phyloP scores from a whole-genome alignment of 108 stramenopile genomes.

The Skeletonema marinoi region DNA sequence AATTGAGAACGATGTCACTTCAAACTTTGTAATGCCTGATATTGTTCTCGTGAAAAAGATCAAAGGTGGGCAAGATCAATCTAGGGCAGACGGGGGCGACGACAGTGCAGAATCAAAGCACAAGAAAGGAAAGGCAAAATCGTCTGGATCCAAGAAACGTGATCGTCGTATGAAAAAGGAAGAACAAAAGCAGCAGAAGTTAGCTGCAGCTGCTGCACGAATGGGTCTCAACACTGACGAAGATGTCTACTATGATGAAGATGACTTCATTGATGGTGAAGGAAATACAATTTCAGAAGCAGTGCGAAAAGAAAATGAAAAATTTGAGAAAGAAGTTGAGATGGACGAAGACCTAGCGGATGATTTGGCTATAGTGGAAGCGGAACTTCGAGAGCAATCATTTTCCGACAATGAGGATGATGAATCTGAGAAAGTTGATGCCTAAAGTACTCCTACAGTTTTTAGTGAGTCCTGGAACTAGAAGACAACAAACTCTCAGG shows the following conservation, averaged over 20 bases:
- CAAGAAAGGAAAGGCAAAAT: constrained; percentile 48
- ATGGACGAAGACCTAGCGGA: constrained; percentile 69
- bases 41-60: constrained; percentile 96
- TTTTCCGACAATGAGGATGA: neutral
- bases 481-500: too few species aligned
- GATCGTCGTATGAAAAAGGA: constrained; percentile 61
- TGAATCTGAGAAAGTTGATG: neutral
- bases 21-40: constrained; percentile 86
- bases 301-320: constrained; percentile 40
- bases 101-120: neutral
- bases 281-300: constrained; percentile 31
- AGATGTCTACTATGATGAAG: constrained; percentile 40
- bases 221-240: constrained; percentile 84
- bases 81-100: constrained; percentile 6
- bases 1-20: constrained; percentile 47
- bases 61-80: constrained; percentile 27
- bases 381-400: constrained; percentile 40
- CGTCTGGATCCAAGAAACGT: constrained; percentile 58
- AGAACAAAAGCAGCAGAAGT: constrained; percentile 66
- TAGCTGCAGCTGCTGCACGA: constrained; percentile 75
- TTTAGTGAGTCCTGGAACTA: too few species aligned
- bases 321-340: constrained; percentile 44
- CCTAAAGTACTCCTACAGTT: too few species aligned
- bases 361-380: constrained; percentile 67
- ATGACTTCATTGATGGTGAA: constrained; percentile 32